Percentiles rank a stretch among this genome's conserved stretches.
Evolutionary conservation across 176 grass and related monocot genomes (phyloP).

Genomic region (Bonia amplexicaulis): DNA sequence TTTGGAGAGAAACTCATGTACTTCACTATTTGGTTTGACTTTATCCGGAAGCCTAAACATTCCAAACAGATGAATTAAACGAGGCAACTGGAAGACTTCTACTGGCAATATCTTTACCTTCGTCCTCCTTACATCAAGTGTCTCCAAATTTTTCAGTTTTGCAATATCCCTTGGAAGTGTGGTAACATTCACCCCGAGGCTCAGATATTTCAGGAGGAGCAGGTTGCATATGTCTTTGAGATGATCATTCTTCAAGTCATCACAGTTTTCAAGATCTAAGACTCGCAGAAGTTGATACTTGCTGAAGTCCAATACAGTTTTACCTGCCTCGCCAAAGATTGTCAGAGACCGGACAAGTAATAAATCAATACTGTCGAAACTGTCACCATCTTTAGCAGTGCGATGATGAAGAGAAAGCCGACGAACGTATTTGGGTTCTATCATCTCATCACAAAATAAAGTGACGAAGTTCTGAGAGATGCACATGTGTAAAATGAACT

Average conservation of each 20-base stretch:
- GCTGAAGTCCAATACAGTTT: not conserved
- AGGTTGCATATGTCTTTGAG: not conserved
- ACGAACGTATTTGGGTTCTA: not conserved
- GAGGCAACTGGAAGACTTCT: not conserved
- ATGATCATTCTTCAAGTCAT: not conserved
- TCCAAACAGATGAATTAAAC: constrained; percentile 21
- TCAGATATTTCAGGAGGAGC: not conserved
- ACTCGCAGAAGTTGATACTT: not conserved
- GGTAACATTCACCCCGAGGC: not conserved
- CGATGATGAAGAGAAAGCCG: not conserved
- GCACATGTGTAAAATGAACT: not conserved
- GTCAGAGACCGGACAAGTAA: not conserved
- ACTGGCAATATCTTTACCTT: not conserved
- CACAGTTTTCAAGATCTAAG: constrained; percentile 1
- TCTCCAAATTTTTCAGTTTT: not conserved
- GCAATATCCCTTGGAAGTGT: not conserved
- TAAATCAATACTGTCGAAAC: not conserved
- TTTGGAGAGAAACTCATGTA: not conserved
- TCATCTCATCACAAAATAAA: not conserved
- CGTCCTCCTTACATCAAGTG: not conserved
- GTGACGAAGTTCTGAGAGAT: not conserved
- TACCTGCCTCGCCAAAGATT: not conserved
- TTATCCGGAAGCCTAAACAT: not conserved
- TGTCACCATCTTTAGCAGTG: not conserved
- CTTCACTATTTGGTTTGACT: not conserved